These are phyloP conservation scores for Fusarium albidum DNA, from an alignment of 2,329 filamentous ascomycete species.

Conservation along the genomic window DNA sequence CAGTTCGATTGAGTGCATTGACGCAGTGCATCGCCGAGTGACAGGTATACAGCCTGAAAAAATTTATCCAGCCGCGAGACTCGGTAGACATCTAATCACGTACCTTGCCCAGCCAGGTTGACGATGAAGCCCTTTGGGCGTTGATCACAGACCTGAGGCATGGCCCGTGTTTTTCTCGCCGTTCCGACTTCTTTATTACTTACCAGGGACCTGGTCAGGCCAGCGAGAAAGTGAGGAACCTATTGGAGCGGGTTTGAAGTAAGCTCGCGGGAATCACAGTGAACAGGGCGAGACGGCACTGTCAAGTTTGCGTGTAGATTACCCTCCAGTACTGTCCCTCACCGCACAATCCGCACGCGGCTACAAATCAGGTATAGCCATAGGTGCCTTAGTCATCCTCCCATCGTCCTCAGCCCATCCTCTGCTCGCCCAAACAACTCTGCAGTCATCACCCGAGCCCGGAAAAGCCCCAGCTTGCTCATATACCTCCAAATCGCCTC, in stretches of 20 bases:
- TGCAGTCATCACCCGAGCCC: constrained; percentile 43
- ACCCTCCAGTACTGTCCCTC: background rate
- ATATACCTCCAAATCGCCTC: constrained; percentile 34
- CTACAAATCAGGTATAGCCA: constrained; percentile 37
- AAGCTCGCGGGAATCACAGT: constrained; percentile 36
- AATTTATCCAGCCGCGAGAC: background rate
- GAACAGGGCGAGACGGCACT: constrained; percentile 12
- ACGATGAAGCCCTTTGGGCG: background rate
- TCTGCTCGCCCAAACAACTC: constrained; percentile 41
- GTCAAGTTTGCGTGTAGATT: constrained; percentile 2
- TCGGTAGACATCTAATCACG: background rate
- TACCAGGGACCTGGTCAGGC: constrained; percentile 3
- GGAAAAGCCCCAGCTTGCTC: constrained; percentile 38
- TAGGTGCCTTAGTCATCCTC: constrained; percentile 47
- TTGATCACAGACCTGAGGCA: background rate
- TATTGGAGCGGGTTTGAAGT: constrained; percentile 33
- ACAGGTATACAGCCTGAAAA: background rate
- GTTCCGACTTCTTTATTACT: background rate
- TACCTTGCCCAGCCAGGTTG: background rate
- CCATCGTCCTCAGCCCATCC: constrained; percentile 40
- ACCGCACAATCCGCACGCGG: constrained; percentile 41
- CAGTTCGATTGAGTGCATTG: constrained; percentile 15
- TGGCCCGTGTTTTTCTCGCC: background rate
- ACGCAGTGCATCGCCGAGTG: background rate
- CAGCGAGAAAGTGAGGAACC: constrained; percentile 29